Evolutionary conservation across 208 protist species (phyloP).

Genomic region (Trypanosoma cruzi): DNA sequence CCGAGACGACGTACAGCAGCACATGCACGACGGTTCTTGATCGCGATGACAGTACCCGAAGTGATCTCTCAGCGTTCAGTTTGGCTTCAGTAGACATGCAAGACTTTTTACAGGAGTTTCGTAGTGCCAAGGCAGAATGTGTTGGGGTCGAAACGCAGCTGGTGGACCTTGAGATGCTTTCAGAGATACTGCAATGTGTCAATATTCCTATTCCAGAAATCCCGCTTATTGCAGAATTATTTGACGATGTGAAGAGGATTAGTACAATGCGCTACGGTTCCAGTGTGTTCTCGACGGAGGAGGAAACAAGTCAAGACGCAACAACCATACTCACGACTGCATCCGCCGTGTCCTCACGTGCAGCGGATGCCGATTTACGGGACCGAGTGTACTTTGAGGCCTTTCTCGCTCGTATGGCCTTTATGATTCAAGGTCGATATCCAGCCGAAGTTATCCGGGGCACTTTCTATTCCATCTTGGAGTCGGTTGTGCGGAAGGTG

Average conservation of each 20-base stretch:
- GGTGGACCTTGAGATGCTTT: constrained; percentile 59
- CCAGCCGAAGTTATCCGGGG: constrained; percentile 57
- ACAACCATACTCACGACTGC: neutral
- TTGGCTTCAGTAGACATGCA: constrained; percentile 68
- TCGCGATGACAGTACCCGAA: constrained; percentile 41
- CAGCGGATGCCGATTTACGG: neutral
- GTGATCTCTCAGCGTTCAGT: constrained; percentile 62
- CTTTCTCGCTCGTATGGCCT: constrained; percentile 72
- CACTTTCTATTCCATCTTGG: constrained; percentile 60
- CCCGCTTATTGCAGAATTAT: constrained; percentile 58
- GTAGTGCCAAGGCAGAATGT: constrained; percentile 54
- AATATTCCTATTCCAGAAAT: constrained; percentile 55
- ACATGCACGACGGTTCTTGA: constrained; percentile 6
- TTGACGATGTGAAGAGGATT: constrained; percentile 56
- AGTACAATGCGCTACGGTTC: constrained; percentile 13
- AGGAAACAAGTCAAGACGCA: neutral
- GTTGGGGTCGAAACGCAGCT: constrained; percentile 33
- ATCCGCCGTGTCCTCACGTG: neutral
- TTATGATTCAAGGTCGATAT: constrained; percentile 75
- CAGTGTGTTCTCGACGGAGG: neutral
- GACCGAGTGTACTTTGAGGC: constrained; percentile 67
- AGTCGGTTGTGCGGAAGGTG: constrained; percentile 31
- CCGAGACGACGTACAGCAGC: neutral
- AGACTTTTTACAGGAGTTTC: constrained; percentile 71
- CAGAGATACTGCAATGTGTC: constrained; percentile 59